Percentiles rank a stretch among this genome's conserved stretches.
Evolutionary conservation across 73 alveolate genomes (phyloP).

Genomic region (Urostyla sp.): DNA sequence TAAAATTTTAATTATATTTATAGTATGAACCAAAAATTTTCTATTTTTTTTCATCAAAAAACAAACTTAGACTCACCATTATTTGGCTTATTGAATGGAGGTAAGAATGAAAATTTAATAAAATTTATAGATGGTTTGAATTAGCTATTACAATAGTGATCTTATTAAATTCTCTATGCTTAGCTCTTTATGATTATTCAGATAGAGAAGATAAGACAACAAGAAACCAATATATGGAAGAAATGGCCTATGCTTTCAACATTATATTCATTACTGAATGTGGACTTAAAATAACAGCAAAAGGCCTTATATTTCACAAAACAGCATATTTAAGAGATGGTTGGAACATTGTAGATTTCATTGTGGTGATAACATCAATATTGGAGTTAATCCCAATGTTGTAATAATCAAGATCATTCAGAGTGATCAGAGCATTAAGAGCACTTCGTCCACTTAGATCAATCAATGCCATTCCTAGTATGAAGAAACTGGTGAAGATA

Average conservation of each 20-base stretch:
- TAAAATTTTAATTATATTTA: neutral
- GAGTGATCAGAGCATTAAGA: slow-evolving; percentile 54
- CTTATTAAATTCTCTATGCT: slow-evolving; percentile 20
- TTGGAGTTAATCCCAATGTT: too few species aligned
- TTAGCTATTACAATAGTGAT: neutral
- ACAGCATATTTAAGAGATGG: slow-evolving; percentile 36
- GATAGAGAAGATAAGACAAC: slow-evolving; percentile 10
- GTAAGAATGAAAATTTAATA: neutral
- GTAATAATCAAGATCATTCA: slow-evolving; percentile 36
- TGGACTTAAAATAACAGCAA: slow-evolving; percentile 65
- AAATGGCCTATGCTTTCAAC: slow-evolving; percentile 53
- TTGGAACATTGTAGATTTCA: slow-evolving; percentile 39
- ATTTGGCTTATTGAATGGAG: slow-evolving; percentile 21
- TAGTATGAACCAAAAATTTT: neutral
- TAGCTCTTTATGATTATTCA: slow-evolving; percentile 47
- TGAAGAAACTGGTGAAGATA: slow-evolving; percentile 36
- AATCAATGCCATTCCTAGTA: slow-evolving; percentile 58
- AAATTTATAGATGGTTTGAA: slow-evolving; percentile 30
- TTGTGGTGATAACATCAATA: slow-evolving; percentile 9
- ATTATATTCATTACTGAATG: slow-evolving; percentile 61
- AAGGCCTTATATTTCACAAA: slow-evolving; percentile 63
- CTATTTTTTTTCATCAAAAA: slow-evolving; percentile 1
- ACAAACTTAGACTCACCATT: slow-evolving; percentile 7
- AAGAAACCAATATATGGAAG: slow-evolving; percentile 26
- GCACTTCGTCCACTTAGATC: slow-evolving; percentile 54